phyloP scores from a whole-genome alignment of 2,329 filamentous ascomycete genomes.

The Neoscytalidium dimidiatum region DNA sequence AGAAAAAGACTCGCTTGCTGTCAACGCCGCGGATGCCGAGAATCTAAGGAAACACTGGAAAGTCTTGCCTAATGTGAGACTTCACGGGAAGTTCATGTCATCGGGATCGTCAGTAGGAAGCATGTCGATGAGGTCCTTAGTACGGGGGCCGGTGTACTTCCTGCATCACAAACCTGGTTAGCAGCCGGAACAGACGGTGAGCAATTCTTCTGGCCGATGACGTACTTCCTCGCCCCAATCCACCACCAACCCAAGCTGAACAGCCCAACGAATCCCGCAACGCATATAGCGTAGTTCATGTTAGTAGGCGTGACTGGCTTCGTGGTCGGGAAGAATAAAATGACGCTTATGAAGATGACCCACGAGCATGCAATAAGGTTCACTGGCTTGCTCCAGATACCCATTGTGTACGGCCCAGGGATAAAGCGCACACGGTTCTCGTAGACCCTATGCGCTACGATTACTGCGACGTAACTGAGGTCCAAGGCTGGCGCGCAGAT shows the following conservation, averaged over 20 bases:
- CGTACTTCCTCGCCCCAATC: slow-evolving; percentile 40
- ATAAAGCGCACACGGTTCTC: slow-evolving; percentile 55
- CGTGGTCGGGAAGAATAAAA: slow-evolving; percentile 56
- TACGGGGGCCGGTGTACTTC: slow-evolving; percentile 61
- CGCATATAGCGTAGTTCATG: slow-evolving; percentile 53
- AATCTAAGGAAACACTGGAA: neutral
- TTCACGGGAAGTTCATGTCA: slow-evolving; percentile 26
- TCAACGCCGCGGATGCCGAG: slow-evolving; percentile 8
- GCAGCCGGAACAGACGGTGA: slow-evolving; percentile 7
- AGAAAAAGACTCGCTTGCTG: neutral
- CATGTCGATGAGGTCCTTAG: slow-evolving; percentile 52
- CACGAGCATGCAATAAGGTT: slow-evolving; percentile 61
- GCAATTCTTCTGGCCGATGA: slow-evolving; percentile 19
- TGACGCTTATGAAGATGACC: slow-evolving; percentile 63
- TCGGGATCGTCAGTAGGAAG: slow-evolving; percentile 45
- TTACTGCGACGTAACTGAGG: slow-evolving; percentile 62
- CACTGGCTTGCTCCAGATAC: slow-evolving; percentile 55
- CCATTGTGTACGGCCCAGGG: slow-evolving; percentile 60
- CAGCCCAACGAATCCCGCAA: slow-evolving; percentile 51
- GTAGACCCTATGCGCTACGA: slow-evolving; percentile 59
- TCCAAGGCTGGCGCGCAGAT: slow-evolving; percentile 49
- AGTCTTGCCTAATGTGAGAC: neutral
- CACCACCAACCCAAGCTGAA: slow-evolving; percentile 50
- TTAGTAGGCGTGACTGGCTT: slow-evolving; percentile 46
- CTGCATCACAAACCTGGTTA: slow-evolving; percentile 32